Base-by-base conservation (phyloP, 2,329 filamentous ascomycete genomes). In the Monosporascus sp. region DNA sequence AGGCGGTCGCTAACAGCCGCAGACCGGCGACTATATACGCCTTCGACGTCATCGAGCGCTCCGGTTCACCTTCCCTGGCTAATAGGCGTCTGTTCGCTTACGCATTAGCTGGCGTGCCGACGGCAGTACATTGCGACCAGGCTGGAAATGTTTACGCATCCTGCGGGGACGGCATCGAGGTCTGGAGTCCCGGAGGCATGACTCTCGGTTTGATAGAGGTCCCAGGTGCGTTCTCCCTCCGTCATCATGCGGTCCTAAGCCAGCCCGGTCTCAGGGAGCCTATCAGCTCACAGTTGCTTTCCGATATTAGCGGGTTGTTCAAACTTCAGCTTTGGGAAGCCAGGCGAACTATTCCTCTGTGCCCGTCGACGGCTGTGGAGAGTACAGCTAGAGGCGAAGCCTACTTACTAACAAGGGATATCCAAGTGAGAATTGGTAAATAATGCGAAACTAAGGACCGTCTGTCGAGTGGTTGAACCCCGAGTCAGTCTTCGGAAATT, bases 61-160 rank as follows among this genome's bases (percentile, higher is more conserved):
- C 64, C 11, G 69, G 62, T 2, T 65, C 71, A 2, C 70, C 70
- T 0, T 77, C 77, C 50, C 65, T 82, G 11, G 59, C 62, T 1
- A 80, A 81, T 60, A 73, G 72, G 48, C 74, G 78, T 24, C 62
- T 81, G 0, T 84, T 85, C 58, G 75, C 80, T 1, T 77, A 75
- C 55, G 72, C 74, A 1, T 70, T 73, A 37, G 65, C 66, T 0
- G 78, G 78, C 0, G 69, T 75, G 6, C 78, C 80, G 0, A 69
- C 60, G 55, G 70, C 67, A 28, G 69, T 79, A 44, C 65, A 67
- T 40, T 76, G 73, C 51, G 75, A 78, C 55, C 44, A 52, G 1
- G 50, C 60, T 5, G 77, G 75, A 1, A 77, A 78, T 54, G 71
- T 80, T 1, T 80, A 76, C 57, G 68, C 72, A 40, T 76, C 74